Evolutionary conservation across 2,329 filamentous ascomycete genomes (phyloP).

Genomic region (Lasiodiplodia theobromae): DNA sequence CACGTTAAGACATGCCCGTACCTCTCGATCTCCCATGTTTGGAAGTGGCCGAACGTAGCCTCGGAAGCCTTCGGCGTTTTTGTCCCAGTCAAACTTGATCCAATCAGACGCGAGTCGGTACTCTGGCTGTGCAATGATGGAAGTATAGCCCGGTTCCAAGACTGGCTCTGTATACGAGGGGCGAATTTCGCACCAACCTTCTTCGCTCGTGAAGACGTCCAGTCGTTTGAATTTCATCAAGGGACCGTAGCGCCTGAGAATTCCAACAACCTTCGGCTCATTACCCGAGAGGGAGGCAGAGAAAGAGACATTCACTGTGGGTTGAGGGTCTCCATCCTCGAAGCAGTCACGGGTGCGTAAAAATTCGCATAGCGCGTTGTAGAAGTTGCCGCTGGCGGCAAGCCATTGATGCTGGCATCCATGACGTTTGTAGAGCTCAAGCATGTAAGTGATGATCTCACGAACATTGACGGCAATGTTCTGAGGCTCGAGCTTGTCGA

Average conservation of each 20-base stretch:
- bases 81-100: slow-evolving; percentile 38
- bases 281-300: slow-evolving; percentile 22
- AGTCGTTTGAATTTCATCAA: slow-evolving; percentile 35
- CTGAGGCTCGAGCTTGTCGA: slow-evolving; percentile 29
- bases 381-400: slow-evolving; percentile 36
- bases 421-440: slow-evolving; percentile 36
- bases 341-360: slow-evolving; percentile 45
- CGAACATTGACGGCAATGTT: slow-evolving; percentile 35
- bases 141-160: slow-evolving; percentile 21
- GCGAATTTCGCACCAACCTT: slow-evolving; percentile 37
- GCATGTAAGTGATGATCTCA: slow-evolving; percentile 39
- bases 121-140: slow-evolving; percentile 23
- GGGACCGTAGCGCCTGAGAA: slow-evolving; percentile 38
- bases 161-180: slow-evolving; percentile 32
- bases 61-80: slow-evolving; percentile 34
- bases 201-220: slow-evolving; percentile 29
- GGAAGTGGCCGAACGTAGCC: slow-evolving; percentile 32
- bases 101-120: slow-evolving; percentile 32
- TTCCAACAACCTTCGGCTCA: slow-evolving; percentile 33
- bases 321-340: slow-evolving; percentile 31
- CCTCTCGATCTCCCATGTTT: neutral
- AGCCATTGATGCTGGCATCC: slow-evolving; percentile 37
- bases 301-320: slow-evolving; percentile 35
- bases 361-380: slow-evolving; percentile 41
- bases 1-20: slow-evolving; percentile 27